Evolutionary conservation across 495 filamentous ascomycete genomes (phyloP).

Genomic region (Bryoglossum gracile): DNA sequence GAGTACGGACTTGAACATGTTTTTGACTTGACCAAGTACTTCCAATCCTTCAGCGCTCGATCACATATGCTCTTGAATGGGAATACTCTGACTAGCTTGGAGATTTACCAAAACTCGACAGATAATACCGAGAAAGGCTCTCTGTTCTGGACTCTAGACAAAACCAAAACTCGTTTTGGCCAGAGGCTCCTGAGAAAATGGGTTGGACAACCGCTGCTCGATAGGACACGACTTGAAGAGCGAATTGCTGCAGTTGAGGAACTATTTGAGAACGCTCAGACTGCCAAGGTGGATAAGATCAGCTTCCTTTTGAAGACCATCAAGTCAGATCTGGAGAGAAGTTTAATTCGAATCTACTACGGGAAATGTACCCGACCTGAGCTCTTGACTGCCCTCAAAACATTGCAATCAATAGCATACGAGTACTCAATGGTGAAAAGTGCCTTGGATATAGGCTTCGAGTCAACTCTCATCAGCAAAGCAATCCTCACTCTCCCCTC

Average conservation of each 20-base stretch:
- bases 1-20: slow-evolving; percentile 96
- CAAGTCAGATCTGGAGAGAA: slow-evolving; percentile 81
- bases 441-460: slow-evolving; percentile 64
- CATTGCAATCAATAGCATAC: slow-evolving; percentile 69
- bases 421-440: slow-evolving; percentile 62
- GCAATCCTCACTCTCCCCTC: slow-evolving; percentile 71
- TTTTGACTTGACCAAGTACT: slow-evolving; percentile 94
- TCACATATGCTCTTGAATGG: slow-evolving; percentile 96
- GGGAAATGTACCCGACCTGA: slow-evolving; percentile 89
- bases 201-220: slow-evolving; percentile 87
- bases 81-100: slow-evolving; percentile 87
- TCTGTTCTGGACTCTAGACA: slow-evolving; percentile 91
- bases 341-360: slow-evolving; percentile 93
- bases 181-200: slow-evolving; percentile 84
- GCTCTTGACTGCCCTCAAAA: slow-evolving; percentile 76
- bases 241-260: slow-evolving; percentile 88
- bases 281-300: slow-evolving; percentile 62
- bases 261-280: slow-evolving; percentile 59
- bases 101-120: slow-evolving; percentile 93
- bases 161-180: slow-evolving; percentile 85
- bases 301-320: slow-evolving; percentile 60
- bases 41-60: slow-evolving; percentile 89
- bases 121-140: slow-evolving; percentile 82
- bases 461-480: slow-evolving; percentile 59
- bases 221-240: slow-evolving; percentile 69